phyloP scores from a whole-genome alignment of 805 yeast species.

The Candida mattraensis region DNA sequence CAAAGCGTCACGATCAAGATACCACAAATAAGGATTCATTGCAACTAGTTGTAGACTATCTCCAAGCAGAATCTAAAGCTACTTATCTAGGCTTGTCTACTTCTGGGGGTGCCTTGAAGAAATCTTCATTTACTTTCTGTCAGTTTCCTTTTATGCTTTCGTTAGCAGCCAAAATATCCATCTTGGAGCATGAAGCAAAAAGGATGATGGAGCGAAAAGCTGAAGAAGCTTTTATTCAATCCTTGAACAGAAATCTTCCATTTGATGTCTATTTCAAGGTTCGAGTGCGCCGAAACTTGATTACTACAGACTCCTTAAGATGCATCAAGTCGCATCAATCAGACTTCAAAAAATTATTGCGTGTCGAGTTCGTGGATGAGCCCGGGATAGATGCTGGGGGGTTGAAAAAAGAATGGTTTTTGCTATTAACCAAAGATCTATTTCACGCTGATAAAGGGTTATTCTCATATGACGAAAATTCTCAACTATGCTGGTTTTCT shows the following conservation, averaged over 20 bases:
- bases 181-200: conserved; percentile 79
- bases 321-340: conserved; percentile 53
- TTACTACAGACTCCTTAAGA: conserved; percentile 74
- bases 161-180: conserved; percentile 76
- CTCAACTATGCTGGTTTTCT: conserved; percentile 76
- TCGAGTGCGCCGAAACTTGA: conserved; percentile 61
- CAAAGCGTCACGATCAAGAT: conserved; percentile 17
- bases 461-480: conserved; percentile 65
- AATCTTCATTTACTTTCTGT: conserved; percentile 58
- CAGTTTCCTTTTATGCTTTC: conserved; percentile 82
- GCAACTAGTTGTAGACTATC: conserved; percentile 45
- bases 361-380: conserved; percentile 80
- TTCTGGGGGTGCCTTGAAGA: conserved; percentile 23
- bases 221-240: conserved; percentile 81
- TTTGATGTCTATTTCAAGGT: conserved; percentile 70
- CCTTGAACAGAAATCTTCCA: conserved; percentile 60
- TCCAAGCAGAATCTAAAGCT: conserved; percentile 36
- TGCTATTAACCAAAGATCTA: conserved; percentile 64
- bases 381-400: conserved; percentile 98
- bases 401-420: conserved; percentile 90
- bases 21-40: conserved; percentile 24
- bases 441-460: conserved; percentile 70
- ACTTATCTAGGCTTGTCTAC: conserved; percentile 37
- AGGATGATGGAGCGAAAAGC: conserved; percentile 83
- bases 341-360: conserved; percentile 71